Evolutionary conservation across 2,329 filamentous ascomycete species (phyloP).

Genomic region (Hymenoscyphus repandus): DNA sequence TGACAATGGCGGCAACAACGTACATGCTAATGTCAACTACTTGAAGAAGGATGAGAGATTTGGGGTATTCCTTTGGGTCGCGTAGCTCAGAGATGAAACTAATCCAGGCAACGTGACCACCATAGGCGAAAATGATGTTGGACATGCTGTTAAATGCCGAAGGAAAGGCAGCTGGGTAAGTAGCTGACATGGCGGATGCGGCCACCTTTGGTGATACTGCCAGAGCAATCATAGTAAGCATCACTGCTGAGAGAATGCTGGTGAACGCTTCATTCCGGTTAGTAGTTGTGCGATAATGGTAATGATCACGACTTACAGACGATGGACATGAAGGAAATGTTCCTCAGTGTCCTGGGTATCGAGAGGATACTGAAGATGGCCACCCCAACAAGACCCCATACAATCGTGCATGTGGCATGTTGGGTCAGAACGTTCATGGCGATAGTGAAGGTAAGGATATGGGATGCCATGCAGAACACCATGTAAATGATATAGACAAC

Average conservation of each 20-base stretch:
- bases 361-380: slow-evolving; percentile 46
- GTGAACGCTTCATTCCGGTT: slow-evolving; percentile 39
- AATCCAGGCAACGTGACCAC: slow-evolving; percentile 57
- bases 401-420: slow-evolving; percentile 49
- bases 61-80: slow-evolving; percentile 51
- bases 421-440: slow-evolving; percentile 52
- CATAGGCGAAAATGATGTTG: slow-evolving; percentile 57
- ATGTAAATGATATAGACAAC: slow-evolving; percentile 47
- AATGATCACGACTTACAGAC: slow-evolving; percentile 35
- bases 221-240: slow-evolving; percentile 52
- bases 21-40: slow-evolving; percentile 56
- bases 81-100: slow-evolving; percentile 53
- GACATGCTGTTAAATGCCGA: slow-evolving; percentile 44
- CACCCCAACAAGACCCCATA: slow-evolving; percentile 47
- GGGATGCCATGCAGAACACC: slow-evolving; percentile 57
- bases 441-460: slow-evolving; percentile 54
- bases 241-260: slow-evolving; percentile 49
- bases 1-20: slow-evolving; percentile 42
- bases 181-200: slow-evolving; percentile 24
- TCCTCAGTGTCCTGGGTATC: slow-evolving; percentile 50
- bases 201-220: slow-evolving; percentile 32
- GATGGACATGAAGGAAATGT: slow-evolving; percentile 49
- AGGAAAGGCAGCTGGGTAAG: slow-evolving; percentile 34
- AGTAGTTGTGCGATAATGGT: not conserved
- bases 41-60: slow-evolving; percentile 54